phyloP scores from a whole-genome alignment of 2,329 filamentous ascomycete species.

The Ophiostoma perfectum region DNA sequence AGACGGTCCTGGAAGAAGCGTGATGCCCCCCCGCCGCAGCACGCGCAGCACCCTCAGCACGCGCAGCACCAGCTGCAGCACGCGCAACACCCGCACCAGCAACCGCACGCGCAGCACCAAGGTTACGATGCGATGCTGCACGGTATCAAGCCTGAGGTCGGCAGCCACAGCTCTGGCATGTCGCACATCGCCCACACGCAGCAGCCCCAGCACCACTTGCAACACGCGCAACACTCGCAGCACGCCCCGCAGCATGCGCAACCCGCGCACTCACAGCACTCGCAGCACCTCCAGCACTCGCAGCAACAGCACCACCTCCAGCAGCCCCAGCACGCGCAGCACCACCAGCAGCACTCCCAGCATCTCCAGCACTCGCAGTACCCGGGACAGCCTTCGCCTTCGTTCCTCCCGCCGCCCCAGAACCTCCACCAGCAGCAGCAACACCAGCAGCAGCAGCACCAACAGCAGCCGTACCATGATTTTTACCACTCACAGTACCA shows the following conservation, averaged over 20 bases:
- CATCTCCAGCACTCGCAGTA: conserved; percentile 18
- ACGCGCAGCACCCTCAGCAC: conserved; percentile 13
- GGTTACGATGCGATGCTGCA: conserved; percentile 20
- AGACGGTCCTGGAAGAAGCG: conserved; percentile 24
- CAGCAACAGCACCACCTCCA: conserved; percentile 15
- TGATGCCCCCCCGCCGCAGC: conserved; percentile 2
- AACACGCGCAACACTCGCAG: conserved; percentile 16
- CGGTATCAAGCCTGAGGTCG: conserved; percentile 20
- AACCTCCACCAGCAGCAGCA: conserved; percentile 19
- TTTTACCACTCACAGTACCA: conserved; percentile 23
- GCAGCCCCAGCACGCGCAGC: conserved; percentile 19
- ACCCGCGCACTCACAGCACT: conserved; percentile 12
- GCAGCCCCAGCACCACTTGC: conserved; percentile 20
- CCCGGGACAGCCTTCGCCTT: conserved; percentile 14
- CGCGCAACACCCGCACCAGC: conserved; percentile 11
- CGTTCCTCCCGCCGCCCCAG: conserved; percentile 20
- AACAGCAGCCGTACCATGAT: conserved; percentile 20
- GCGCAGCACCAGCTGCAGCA: conserved; percentile 13
- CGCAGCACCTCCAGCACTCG: conserved; percentile 18
- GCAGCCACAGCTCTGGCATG: conserved; percentile 17
- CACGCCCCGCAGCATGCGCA: conserved; percentile 2
- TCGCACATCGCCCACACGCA: conserved; percentile 12
- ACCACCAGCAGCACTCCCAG: conserved; percentile 17
- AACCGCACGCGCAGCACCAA: conserved; percentile 1
- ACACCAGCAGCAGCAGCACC: conserved; percentile 14